Base-by-base conservation (phyloP, 2,329 filamentous ascomycete genomes). In the Hirsutella minnesotensis region DNA sequence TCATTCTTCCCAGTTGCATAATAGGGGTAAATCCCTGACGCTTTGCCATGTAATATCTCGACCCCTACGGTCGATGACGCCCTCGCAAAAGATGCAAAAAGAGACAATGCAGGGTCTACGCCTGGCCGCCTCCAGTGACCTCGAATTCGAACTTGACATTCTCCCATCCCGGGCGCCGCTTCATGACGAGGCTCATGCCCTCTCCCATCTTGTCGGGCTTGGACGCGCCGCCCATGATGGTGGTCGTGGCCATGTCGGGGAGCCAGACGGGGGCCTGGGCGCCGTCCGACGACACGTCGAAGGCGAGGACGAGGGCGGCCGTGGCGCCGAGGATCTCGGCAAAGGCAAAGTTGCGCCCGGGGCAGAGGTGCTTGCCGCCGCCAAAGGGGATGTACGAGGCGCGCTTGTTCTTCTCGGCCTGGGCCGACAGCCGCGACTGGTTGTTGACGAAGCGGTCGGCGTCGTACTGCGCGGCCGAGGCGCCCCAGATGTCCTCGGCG, bases 331-430 rank as follows among this genome's bases (percentile, higher is more conserved):
- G 39, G 36, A 51, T 58, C 48, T 63, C 61, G 0, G 54, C 46
- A 12, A 53, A 43, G 1, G 59, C 59, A 41, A 62, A 58, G 22
- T 56, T 53, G 0, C 59, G 46, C 0, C 59, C 59, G 0, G 60
- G 59, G 16, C 58, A 63, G 1, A 61, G 51, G 31, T 58, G 49
- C 18, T 47, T 53, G 1, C 58, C 59, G 21, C 58, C 58, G 5
- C 59, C 60, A 37, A 63, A 61, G 0, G 60, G 54, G 1, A 56
- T 50, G n/a, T 51, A 46, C n/a, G 54, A 49, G 3, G 44, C 52
- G 2, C 53, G 44, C 9, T 51, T 42, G 5, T 42, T 50, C 44
- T 49, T 57, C 21, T 54, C 54, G 0, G 52, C 51, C 9, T 44
- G 31, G 1, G 44, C 12, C 1, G 49, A 41, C 8, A 42, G 35